Percentiles rank a stretch among this genome's conserved stretches.
These are phyloP conservation scores for Coniochaeta hoffmannii DNA, from an alignment of 2,329 filamentous ascomycete species.

Conservation along the genomic window DNA sequence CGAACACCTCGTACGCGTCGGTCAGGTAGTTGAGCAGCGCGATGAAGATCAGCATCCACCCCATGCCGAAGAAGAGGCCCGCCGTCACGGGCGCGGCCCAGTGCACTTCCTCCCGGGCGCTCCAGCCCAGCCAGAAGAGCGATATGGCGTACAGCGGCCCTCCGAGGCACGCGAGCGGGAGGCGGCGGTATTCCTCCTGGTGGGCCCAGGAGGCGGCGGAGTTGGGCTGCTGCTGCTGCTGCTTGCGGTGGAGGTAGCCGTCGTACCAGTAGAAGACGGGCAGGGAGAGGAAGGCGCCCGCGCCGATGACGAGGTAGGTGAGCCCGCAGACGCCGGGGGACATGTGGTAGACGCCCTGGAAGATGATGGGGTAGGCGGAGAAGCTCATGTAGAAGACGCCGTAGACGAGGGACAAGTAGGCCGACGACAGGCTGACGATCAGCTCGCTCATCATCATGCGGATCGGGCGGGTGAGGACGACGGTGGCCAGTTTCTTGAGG, in stretches of 20 bases:
- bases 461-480: slow-evolving; percentile 64
- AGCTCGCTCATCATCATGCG: slow-evolving; percentile 67
- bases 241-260: slow-evolving; percentile 44
- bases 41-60: slow-evolving; percentile 57
- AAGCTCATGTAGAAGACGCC: slow-evolving; percentile 65
- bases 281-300: slow-evolving; percentile 52
- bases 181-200: slow-evolving; percentile 58
- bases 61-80: slow-evolving; percentile 54
- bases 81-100: slow-evolving; percentile 52
- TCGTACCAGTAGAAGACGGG: slow-evolving; percentile 62
- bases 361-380: slow-evolving; percentile 67
- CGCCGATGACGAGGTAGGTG: slow-evolving; percentile 60
- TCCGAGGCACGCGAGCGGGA: slow-evolving; percentile 65
- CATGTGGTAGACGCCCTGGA: slow-evolving; percentile 54
- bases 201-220: slow-evolving; percentile 53
- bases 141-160: slow-evolving; percentile 54
- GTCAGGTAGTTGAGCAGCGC: slow-evolving; percentile 57
- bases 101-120: slow-evolving; percentile 36
- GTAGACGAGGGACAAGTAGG: slow-evolving; percentile 66
- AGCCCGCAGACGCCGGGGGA: slow-evolving; percentile 58
- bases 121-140: slow-evolving; percentile 58
- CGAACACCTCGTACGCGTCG: slow-evolving; percentile 61
- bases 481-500: slow-evolving; percentile 51
- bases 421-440: slow-evolving; percentile 62
- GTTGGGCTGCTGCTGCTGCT: slow-evolving; percentile 35